Conservation (phyloP, 768 basidiomycete genomes). For the Tephrocybe sp. region DNA sequence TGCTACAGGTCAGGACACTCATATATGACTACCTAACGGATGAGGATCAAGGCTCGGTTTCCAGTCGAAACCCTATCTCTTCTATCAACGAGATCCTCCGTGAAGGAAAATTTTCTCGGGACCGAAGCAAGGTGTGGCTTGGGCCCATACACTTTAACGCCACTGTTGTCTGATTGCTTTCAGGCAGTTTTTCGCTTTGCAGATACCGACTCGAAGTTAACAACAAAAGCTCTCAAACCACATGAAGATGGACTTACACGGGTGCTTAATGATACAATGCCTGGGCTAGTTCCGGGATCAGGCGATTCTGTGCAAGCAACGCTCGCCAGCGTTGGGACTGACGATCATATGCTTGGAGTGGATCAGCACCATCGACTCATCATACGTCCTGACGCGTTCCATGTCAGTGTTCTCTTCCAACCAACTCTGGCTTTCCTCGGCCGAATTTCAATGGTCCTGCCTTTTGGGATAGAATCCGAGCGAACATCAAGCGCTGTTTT, state of each 20-base stretch:
- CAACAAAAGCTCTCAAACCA: constrained; percentile 62
- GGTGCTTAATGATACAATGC: constrained; percentile 87
- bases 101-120: constrained; percentile 76
- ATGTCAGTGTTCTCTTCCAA: constrained; percentile 92
- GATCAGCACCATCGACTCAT: constrained; percentile 84
- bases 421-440: constrained; percentile 87
- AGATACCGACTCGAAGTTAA: constrained; percentile 81
- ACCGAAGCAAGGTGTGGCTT: constrained; percentile 68
- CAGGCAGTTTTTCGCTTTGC: constrained; percentile 89
- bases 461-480: constrained; percentile 66
- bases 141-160: neutral
- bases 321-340: constrained; percentile 59
- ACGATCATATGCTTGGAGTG: constrained; percentile 70
- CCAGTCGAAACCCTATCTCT: constrained; percentile 84
- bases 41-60: constrained; percentile 76
- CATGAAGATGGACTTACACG: constrained; percentile 86
- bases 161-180: neutral
- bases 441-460: constrained; percentile 68
- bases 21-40: constrained; percentile 91
- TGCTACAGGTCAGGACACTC: constrained; percentile 70
- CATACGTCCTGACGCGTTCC: constrained; percentile 90
- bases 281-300: constrained; percentile 81
- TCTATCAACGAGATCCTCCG: constrained; percentile 94
- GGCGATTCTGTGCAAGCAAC: constrained; percentile 66
- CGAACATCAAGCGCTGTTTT: constrained; percentile 70